A percentile compares a stretch with the other conserved stretches of the same genome.
Evolutionary conservation across 2,329 filamentous ascomycete species (phyloP).

Genomic region (Rhinocladiella mackenziei): DNA sequence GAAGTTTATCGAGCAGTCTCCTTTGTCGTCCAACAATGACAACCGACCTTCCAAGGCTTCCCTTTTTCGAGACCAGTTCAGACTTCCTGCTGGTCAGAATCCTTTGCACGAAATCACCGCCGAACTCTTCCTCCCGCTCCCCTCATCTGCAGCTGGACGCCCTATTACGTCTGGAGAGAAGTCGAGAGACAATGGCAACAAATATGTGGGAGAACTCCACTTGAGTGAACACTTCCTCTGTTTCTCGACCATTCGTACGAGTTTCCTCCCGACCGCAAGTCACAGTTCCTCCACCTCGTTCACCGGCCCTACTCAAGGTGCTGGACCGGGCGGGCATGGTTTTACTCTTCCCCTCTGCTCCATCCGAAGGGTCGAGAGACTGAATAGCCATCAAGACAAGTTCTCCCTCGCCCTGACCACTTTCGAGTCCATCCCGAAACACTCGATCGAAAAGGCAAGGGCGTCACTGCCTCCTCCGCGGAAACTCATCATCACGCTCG

Average conservation of each 20-base stretch:
- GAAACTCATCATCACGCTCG: constrained; percentile 85
- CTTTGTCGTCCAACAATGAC: constrained; percentile 67
- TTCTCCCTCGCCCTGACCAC: constrained; percentile 94
- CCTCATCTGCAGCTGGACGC: constrained; percentile 50
- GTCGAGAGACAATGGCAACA: constrained; percentile 62
- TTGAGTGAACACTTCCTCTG: constrained; percentile 92
- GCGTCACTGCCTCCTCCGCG: constrained; percentile 47
- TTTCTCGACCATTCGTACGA: constrained; percentile 90
- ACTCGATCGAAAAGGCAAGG: constrained; percentile 40
- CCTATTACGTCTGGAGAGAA: constrained; percentile 59
- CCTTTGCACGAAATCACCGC: constrained; percentile 95
- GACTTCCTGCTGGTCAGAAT: constrained; percentile 84
- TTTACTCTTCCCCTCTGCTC: constrained; percentile 92
- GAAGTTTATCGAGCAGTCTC: constrained; percentile 88
- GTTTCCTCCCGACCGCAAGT: constrained; percentile 76
- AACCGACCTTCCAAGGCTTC: constrained; percentile 85
- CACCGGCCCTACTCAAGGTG: constrained; percentile 88
- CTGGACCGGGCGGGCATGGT: constrained; percentile 88
- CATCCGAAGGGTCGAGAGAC: constrained; percentile 82
- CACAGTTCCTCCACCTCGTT: constrained; percentile 76
- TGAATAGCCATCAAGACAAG: constrained; percentile 87
- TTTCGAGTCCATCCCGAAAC: constrained; percentile 71
- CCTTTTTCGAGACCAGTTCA: constrained; percentile 94
- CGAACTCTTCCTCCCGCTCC: constrained; percentile 80
- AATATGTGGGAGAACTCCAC: constrained; percentile 89